Base-by-base conservation (phyloP, 768 basidiomycete genomes). In the Termitomyces sp. region DNA sequence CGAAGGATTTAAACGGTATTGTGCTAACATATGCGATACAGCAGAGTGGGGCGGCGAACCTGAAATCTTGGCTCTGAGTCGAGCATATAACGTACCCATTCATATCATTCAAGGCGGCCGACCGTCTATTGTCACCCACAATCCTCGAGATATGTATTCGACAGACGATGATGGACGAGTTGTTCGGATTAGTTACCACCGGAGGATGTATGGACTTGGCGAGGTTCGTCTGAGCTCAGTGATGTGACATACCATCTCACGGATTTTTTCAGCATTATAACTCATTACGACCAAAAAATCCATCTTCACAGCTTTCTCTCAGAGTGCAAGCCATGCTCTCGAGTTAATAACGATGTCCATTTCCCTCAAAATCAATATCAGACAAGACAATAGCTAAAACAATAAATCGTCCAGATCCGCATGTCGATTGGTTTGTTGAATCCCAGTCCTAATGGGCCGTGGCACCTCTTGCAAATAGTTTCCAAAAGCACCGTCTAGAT, bases 1-100 rank as follows among this genome's bases (percentile, higher is more conserved):
- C 22, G 67, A 70, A 45, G 78, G 86, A 65, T 93, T 90, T 64
- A 74, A 81, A 51, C 73, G 75, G 54, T 98, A 99, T 69, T 97
- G 94, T 68, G 71, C 74, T 56, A 77, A 80, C 12, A 86, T 99
- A 29, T 85, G 85, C 42, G 80, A 88, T 68, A 95, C 94, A 24
- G 87, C 85, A n/a, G 81, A 86, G 31, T 98, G 97, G 97, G 97
- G 97, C 50, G 96, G 97, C 36, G 94, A 98, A 74, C 95, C 94
- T 7, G 97, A 98, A 79, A 94, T 99, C 33, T 79, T 90, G 64
- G 97, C 97, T 3, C 76, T 98, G 16, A 87, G 88, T 67, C 79
- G 87, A 51, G 84, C 85, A 31, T 98, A 82, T 70, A 81, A 86
- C 55, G 75, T 95, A 39, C 88, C 94, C 0, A 94, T 99, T 50